Evolutionary conservation across 2,329 filamentous ascomycete genomes (phyloP).

Genomic region (Penicillium concentricum): DNA sequence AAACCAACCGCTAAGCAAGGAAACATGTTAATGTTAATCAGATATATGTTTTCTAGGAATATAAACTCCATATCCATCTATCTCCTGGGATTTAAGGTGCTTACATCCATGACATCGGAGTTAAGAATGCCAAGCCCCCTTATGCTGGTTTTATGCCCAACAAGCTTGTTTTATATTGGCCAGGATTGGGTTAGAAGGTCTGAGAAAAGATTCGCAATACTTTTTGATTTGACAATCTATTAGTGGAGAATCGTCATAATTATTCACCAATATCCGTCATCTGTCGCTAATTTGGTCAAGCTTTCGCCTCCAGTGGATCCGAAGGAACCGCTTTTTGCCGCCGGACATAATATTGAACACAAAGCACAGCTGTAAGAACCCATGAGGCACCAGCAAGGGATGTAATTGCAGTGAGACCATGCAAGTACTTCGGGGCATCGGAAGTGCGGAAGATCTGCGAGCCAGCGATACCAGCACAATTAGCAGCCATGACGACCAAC

Average conservation of each 20-base stretch:
- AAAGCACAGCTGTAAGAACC: conserved; percentile 17
- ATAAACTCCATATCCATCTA: too few relatives aligned
- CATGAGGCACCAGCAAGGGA: conserved; percentile 27
- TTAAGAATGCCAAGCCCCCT: background rate
- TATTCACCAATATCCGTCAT: too few relatives aligned
- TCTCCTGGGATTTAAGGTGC: background rate
- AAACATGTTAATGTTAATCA: background rate
- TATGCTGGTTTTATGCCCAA: background rate
- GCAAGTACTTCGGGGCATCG: conserved; percentile 24
- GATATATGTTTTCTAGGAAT: background rate
- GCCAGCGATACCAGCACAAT: conserved; percentile 61
- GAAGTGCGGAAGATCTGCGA: conserved; percentile 56
- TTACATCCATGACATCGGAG: background rate
- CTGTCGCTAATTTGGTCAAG: background rate
- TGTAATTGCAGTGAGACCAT: conserved; percentile 28
- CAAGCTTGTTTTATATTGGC: background rate
- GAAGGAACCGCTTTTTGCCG: conserved; percentile 16
- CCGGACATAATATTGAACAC: conserved; percentile 24
- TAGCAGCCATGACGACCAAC: conserved; percentile 60
- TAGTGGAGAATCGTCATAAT: background rate
- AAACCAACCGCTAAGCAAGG: background rate
- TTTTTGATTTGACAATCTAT: background rate
- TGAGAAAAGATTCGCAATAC: too few relatives aligned
- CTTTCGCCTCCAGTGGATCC: background rate
- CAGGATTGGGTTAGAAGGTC: background rate